These are phyloP conservation scores for Cyberlindnera meyerae DNA, from an alignment of 805 yeast species.

Conservation along the genomic window DNA sequence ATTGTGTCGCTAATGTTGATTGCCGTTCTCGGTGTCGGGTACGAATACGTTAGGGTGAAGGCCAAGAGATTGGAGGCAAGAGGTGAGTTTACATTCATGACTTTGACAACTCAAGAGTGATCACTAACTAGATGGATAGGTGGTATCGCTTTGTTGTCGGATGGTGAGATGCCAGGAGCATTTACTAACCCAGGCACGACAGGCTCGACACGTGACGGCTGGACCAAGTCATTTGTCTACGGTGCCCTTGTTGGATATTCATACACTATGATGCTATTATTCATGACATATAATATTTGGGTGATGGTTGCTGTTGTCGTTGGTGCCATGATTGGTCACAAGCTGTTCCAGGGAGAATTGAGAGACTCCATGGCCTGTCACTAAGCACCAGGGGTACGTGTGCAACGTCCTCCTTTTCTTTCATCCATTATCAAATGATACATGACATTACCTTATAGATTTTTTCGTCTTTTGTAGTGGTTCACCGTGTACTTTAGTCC, in stretches of 20 bases:
- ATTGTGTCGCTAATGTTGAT: slow-evolving; percentile 48
- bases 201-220: slow-evolving; percentile 15
- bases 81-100: slow-evolving; percentile 17
- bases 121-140: slow-evolving; percentile 3
- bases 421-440: too few species aligned
- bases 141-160: slow-evolving; percentile 5
- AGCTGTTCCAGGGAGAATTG: slow-evolving; percentile 44
- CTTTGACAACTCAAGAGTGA: too few species aligned
- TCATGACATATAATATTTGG: slow-evolving; percentile 88
- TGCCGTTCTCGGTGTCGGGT: slow-evolving; percentile 45
- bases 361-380: slow-evolving; percentile 27
- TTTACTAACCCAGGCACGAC: slow-evolving; percentile 5
- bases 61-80: slow-evolving; percentile 16
- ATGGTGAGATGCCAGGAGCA: not conserved
- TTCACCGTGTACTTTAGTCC: slow-evolving; percentile 25
- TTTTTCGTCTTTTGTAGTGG: slow-evolving; percentile 23
- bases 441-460: slow-evolving; percentile 3
- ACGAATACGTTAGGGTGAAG: slow-evolving; percentile 49
- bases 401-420: too few species aligned
- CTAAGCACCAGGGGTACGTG: slow-evolving; percentile 1
- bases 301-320: slow-evolving; percentile 65
- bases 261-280: slow-evolving; percentile 70
- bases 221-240: slow-evolving; percentile 42
- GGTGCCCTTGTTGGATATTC: slow-evolving; percentile 67
- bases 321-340: slow-evolving; percentile 72